Percentiles rank a stretch among this genome's conserved stretches.
phyloP scores from a whole-genome alignment of 2,329 filamentous ascomycete genomes.

The Trichoderma gracile region DNA sequence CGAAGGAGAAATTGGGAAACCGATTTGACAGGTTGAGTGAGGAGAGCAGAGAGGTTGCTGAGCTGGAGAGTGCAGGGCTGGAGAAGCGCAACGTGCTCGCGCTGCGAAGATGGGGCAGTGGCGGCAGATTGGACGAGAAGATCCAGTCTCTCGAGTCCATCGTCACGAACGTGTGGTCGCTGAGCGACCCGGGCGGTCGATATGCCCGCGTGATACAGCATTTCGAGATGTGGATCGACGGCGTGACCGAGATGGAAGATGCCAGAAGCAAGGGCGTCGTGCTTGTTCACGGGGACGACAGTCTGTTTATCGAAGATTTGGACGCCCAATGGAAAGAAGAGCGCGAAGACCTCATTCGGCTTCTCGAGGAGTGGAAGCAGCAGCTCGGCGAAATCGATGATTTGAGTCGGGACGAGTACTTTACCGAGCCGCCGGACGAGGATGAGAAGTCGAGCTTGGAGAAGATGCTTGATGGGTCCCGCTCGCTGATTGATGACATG shows the following conservation, averaged over 20 bases:
- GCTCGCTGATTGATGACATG: slow-evolving; percentile 58
- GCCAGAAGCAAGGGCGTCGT: slow-evolving; percentile 44
- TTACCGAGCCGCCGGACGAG: slow-evolving; percentile 31
- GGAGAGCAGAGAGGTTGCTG: slow-evolving; percentile 40
- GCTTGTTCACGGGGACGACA: slow-evolving; percentile 39
- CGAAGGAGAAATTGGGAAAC: slow-evolving; percentile 48
- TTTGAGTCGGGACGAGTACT: slow-evolving; percentile 6
- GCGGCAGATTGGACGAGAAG: slow-evolving; percentile 53
- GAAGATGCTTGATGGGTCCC: slow-evolving; percentile 50
- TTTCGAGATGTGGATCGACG: slow-evolving; percentile 62
- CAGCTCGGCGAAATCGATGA: slow-evolving; percentile 48
- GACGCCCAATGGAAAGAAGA: slow-evolving; percentile 62
- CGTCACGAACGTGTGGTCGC: slow-evolving; percentile 57
- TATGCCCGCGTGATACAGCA: slow-evolving; percentile 55
- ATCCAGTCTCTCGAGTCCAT: slow-evolving; percentile 60
- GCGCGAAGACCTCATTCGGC: slow-evolving; percentile 51
- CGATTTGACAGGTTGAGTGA: slow-evolving; percentile 47
- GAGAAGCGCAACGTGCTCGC: slow-evolving; percentile 55
- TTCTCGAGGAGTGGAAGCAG: slow-evolving; percentile 56
- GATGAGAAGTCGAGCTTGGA: slow-evolving; percentile 44
- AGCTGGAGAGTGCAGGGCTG: slow-evolving; percentile 45
- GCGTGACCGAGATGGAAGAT: slow-evolving; percentile 49
- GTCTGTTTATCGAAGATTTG: slow-evolving; percentile 56
- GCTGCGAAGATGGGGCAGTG: slow-evolving; percentile 52
- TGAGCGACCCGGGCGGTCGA: slow-evolving; percentile 57